Evolutionary conservation across 2,329 filamentous ascomycete species (phyloP).

Genomic region (Alternaria triticimaculans): DNA sequence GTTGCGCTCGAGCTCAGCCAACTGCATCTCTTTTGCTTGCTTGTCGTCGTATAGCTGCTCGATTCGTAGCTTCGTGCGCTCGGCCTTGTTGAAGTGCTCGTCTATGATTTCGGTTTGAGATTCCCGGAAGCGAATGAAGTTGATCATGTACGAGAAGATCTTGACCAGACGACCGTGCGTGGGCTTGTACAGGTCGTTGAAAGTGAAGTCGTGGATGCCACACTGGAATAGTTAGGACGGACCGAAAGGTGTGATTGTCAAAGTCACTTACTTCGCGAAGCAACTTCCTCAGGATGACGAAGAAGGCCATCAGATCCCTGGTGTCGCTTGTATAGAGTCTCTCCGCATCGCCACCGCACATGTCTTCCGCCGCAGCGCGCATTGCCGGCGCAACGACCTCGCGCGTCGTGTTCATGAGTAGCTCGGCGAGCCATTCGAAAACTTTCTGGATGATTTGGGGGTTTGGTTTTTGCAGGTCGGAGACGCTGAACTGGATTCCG

Average conservation of each 20-base stretch:
- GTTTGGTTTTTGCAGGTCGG: slow-evolving; percentile 92
- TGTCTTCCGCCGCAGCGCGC: slow-evolving; percentile 86
- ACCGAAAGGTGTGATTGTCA: not conserved
- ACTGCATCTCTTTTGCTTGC: slow-evolving; percentile 79
- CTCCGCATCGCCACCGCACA: slow-evolving; percentile 84
- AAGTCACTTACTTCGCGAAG: slow-evolving; percentile 65
- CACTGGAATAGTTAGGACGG: slow-evolving; percentile 62
- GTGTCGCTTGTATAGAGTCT: slow-evolving; percentile 81
- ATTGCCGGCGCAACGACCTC: slow-evolving; percentile 95
- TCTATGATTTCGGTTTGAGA: slow-evolving; percentile 89
- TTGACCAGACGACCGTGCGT: slow-evolving; percentile 89
- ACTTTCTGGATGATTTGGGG: slow-evolving; percentile 95
- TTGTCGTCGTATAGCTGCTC: slow-evolving; percentile 86
- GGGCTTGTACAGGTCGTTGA: slow-evolving; percentile 88
- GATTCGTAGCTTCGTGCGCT: slow-evolving; percentile 84
- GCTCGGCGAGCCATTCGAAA: slow-evolving; percentile 95
- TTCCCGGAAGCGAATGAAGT: slow-evolving; percentile 96
- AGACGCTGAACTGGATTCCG: slow-evolving; percentile 83
- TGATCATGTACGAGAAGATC: slow-evolving; percentile 97
- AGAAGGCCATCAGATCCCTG: slow-evolving; percentile 95
- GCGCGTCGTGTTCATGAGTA: slow-evolving; percentile 90
- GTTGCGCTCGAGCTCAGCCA: slow-evolving; percentile 82
- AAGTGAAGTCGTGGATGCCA: slow-evolving; percentile 91
- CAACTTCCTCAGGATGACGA: slow-evolving; percentile 79
- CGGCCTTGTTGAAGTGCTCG: slow-evolving; percentile 89